Evolutionary conservation across 306 rosid species (phyloP).

Genomic region (Medicago lupulina): DNA sequence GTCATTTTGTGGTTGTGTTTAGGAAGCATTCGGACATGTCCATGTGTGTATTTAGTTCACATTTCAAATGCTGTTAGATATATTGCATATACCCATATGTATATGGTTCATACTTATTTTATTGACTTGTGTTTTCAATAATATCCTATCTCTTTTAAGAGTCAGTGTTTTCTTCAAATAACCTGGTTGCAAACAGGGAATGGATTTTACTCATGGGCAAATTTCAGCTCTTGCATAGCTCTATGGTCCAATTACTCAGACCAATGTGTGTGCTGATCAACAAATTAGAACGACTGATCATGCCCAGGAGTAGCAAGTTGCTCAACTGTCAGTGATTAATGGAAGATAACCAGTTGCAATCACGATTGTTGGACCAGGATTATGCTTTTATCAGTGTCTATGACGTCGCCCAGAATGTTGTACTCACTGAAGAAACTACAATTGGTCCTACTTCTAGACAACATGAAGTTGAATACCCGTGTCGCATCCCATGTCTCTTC

Average conservation of each 20-base stretch:
- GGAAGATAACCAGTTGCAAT: not conserved
- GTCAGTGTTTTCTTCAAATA: slow-evolving; percentile 28
- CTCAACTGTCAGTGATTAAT: not conserved
- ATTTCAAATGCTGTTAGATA: slow-evolving; percentile 49
- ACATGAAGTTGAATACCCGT: not conserved
- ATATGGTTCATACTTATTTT: slow-evolving; percentile 48
- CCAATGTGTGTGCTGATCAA: not conserved
- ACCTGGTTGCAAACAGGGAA: not conserved
- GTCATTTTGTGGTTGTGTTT: slow-evolving; percentile 53
- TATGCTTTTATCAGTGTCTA: not conserved
- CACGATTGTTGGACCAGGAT: not conserved
- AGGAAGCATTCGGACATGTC: slow-evolving; percentile 50
- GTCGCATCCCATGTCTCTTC: not conserved
- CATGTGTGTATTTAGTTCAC: slow-evolving; percentile 46
- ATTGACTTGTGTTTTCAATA: slow-evolving; percentile 41
- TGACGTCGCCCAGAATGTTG: not conserved
- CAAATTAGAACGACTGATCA: not conserved
- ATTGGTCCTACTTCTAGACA: not conserved
- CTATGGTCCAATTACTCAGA: not conserved
- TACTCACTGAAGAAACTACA: not conserved
- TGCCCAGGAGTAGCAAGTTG: not conserved
- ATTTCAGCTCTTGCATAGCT: slow-evolving; percentile 23
- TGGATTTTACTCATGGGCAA: slow-evolving; percentile 13
- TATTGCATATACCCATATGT: slow-evolving; percentile 60
- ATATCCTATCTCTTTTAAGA: slow-evolving; percentile 39